Base-by-base conservation (phyloP, 78 protist species). In the Monocercomonoides exilis region DNA sequence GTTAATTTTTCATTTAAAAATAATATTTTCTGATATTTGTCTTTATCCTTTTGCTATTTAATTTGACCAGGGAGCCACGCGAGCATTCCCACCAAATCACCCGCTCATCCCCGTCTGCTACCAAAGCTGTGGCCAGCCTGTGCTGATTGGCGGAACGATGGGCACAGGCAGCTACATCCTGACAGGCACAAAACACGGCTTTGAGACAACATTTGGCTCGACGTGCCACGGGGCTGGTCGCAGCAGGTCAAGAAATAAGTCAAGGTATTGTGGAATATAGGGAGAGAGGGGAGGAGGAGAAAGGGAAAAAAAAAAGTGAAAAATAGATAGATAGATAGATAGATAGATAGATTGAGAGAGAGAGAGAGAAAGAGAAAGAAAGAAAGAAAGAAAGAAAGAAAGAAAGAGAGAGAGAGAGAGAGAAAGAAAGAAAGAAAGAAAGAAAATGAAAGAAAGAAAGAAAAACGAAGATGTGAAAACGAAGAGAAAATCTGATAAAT, bases 201-300 rank as follows among this genome's bases (percentile, higher is more conserved):
- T 95, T 94, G 87, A 36, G 1, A 84, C 88, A 5, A 93, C 97
- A 1, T 96, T 92, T 77, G 98, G 97, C 2, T 46, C 89, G 41
- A 96, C 98, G 0, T 96, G 99, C 89, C 99, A 97, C 89, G 99
- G 98, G 1, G 98, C 98, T 1, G 98, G 97, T 45, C 81, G 98
- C n/a, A 93, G 97, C 5, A 44, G 33, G 89, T 91, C 95, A 1
- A 77, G 98, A n/a, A 85, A 77, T 77, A 91, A 91, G 46, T 90
- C 94, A 5, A 11, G 70, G 70, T 54, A 21, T 54, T 11, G 11
- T 54, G n/a, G n/a, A n/a, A n/a, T n/a, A n/a, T n/a, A n/a, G n/a
- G n/a, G n/a, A n/a, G n/a, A n/a, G n/a, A n/a, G n/a, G n/a, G n/a
- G n/a, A n/a, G n/a, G n/a, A n/a, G n/a, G n/a, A n/a, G n/a, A n/a